Evolutionary conservation across 192 early-diverging fungal species (phyloP).

Genomic region (Coemansia sp.): DNA sequence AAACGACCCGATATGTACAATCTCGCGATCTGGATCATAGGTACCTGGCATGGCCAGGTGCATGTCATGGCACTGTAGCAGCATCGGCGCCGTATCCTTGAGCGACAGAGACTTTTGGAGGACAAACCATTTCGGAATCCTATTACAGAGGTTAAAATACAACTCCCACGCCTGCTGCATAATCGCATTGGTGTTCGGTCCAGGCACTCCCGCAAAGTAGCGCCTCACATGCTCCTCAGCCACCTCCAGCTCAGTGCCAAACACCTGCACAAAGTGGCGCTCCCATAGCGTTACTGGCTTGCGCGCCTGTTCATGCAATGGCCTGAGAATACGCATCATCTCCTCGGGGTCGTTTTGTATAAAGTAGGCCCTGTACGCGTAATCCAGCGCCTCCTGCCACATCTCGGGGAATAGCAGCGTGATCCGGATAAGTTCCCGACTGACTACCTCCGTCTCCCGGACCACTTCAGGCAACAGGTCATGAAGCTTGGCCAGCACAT

Average conservation of each 20-base stretch:
- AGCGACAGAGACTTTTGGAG: constrained; percentile 79
- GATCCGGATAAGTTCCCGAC: constrained; percentile 92
- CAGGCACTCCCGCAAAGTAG: constrained; percentile 56
- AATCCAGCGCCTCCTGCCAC: constrained; percentile 93
- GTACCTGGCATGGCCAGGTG: constrained; percentile 87
- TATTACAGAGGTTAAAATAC: constrained; percentile 74
- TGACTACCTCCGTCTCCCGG: constrained; percentile 86
- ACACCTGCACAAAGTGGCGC: constrained; percentile 88
- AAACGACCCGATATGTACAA: constrained; percentile 84
- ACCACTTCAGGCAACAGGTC: constrained; percentile 80
- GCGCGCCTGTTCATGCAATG: constrained; percentile 72
- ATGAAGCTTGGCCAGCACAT: constrained; percentile 90
- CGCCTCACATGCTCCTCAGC: constrained; percentile 85
- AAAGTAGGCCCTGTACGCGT: constrained; percentile 82
- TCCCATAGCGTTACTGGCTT: constrained; percentile 87
- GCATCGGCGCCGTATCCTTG: constrained; percentile 86
- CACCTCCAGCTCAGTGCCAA: constrained; percentile 82
- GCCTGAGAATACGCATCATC: constrained; percentile 87
- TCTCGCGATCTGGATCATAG: constrained; percentile 82
- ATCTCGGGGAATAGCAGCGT: constrained; percentile 95
- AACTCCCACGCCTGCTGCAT: constrained; percentile 94
- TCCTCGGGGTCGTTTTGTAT: constrained; percentile 77
- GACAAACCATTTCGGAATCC: constrained; percentile 84
- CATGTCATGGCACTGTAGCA: constrained; percentile 80
- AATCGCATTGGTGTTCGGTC: constrained; percentile 74